phyloP scores from a whole-genome alignment of 2,329 filamentous ascomycete genomes.

The Diaporthe citriasiana region DNA sequence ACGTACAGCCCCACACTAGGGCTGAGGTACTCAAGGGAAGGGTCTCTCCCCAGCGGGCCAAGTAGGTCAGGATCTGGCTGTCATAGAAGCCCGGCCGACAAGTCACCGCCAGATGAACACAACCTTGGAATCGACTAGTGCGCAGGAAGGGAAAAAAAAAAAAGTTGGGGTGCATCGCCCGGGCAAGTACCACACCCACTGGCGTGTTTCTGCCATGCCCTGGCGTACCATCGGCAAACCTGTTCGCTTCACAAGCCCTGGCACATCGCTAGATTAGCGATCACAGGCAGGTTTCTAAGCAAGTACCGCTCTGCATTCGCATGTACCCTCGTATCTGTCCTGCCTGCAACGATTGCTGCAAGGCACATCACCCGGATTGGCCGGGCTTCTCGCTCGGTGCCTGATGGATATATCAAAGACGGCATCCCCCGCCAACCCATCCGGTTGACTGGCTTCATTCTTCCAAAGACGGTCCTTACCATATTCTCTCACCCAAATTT shows the following conservation, averaged over 20 bases:
- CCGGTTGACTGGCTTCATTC: not conserved
- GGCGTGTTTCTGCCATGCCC: slow-evolving; percentile 33
- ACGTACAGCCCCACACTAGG: slow-evolving; percentile 41
- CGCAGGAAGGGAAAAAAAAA: not conserved
- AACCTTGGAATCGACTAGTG: slow-evolving; percentile 26
- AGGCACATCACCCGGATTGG: slow-evolving; percentile 43
- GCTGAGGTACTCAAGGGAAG: slow-evolving; percentile 35
- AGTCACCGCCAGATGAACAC: slow-evolving; percentile 16
- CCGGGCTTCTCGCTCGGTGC: slow-evolving; percentile 18
- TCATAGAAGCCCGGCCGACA: slow-evolving; percentile 29
- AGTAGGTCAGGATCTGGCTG: slow-evolving; percentile 18
- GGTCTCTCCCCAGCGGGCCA: slow-evolving; percentile 14
- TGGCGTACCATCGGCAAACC: slow-evolving; percentile 34
- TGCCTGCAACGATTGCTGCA: slow-evolving; percentile 38
- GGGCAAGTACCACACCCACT: slow-evolving; percentile 17
- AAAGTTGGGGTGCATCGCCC: slow-evolving; percentile 36
- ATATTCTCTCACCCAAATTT: slow-evolving; percentile 8
- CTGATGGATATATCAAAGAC: slow-evolving; percentile 42
- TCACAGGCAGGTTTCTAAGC: slow-evolving; percentile 30
- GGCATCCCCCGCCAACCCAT: slow-evolving; percentile 34
- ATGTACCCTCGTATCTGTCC: slow-evolving; percentile 18
- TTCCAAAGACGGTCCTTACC: slow-evolving; percentile 29
- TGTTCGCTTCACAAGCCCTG: slow-evolving; percentile 20
- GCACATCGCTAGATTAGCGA: slow-evolving; percentile 31
- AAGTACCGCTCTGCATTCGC: slow-evolving; percentile 1